Percentiles rank a stretch among this genome's conserved stretches.
Conservation (phyloP, 2,329 filamentous ascomycete species). For the Calonectria pteridis region DNA sequence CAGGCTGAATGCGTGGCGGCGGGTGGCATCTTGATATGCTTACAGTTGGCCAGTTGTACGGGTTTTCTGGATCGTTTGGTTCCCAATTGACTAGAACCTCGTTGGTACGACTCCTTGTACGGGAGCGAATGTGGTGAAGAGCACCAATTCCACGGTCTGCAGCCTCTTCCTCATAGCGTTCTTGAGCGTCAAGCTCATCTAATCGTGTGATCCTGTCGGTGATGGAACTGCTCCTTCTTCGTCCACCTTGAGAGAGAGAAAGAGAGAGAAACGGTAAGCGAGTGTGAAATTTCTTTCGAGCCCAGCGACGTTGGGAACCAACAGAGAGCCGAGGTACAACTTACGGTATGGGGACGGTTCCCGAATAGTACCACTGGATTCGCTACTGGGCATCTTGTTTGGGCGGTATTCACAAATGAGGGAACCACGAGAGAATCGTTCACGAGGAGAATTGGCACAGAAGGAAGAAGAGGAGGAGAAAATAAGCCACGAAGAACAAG, state of each 20-base stretch:
- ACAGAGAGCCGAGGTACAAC: conserved; percentile 24
- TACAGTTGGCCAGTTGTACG: conserved; percentile 64
- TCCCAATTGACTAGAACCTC: conserved; percentile 60
- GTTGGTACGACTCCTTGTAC: conserved; percentile 48
- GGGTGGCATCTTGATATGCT: conserved; percentile 14
- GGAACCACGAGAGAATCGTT: conserved; percentile 27
- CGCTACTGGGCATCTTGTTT: conserved; percentile 40
- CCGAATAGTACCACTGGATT: conserved; percentile 45
- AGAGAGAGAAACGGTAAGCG: conserved; percentile 33
- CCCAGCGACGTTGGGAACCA: neutral
- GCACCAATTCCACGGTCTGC: conserved; percentile 51
- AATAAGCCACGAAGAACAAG: neutral
- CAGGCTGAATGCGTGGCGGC: neutral
- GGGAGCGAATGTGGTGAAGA: conserved; percentile 51
- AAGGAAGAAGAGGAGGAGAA: conserved; percentile 7
- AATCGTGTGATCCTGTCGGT: conserved; percentile 42
- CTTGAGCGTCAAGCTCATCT: conserved; percentile 56
- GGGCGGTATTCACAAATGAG: conserved; percentile 2
- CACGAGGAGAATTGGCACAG: conserved; percentile 27
- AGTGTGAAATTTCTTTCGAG: neutral
- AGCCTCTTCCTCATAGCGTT: conserved; percentile 56
- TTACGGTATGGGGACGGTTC: conserved; percentile 44
- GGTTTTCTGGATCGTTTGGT: conserved; percentile 63
- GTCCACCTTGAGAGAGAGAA: conserved; percentile 36
- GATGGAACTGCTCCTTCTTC: conserved; percentile 40